A percentile compares a stretch with the other conserved stretches of the same genome.
Conservation (phyloP, 495 filamentous ascomycete species). For the Astrocystis sublimbata region DNA sequence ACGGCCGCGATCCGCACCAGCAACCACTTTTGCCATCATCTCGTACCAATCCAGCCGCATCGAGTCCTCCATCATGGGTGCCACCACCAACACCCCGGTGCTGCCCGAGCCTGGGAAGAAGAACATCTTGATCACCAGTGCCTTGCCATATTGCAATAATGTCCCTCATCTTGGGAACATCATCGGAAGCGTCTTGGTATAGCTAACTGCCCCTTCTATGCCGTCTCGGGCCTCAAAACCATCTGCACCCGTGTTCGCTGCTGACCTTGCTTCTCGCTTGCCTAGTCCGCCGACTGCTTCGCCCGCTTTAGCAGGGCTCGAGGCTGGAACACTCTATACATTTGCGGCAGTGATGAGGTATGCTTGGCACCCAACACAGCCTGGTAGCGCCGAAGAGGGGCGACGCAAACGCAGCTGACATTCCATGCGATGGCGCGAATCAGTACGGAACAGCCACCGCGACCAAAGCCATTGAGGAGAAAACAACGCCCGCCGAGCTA, state of each 20-base stretch:
- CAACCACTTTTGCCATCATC: not conserved
- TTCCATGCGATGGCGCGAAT: not conserved
- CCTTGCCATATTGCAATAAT: constrained; percentile 61
- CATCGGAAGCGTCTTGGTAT: constrained; percentile 75
- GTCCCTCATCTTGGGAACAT: constrained; percentile 95
- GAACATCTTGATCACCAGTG: constrained; percentile 17
- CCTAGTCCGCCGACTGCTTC: constrained; percentile 45
- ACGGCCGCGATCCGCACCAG: not conserved
- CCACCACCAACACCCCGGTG: constrained; percentile 1
- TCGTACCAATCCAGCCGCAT: too few relatives aligned
- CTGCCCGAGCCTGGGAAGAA: constrained; percentile 18
- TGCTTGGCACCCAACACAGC: not conserved
- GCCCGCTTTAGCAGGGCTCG: constrained; percentile 64
- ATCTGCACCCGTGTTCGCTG: not conserved
- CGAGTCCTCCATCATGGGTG: constrained; percentile 5
- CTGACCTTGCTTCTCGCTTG: not conserved
- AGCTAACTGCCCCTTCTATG: not conserved
- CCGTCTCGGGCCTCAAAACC: not conserved
- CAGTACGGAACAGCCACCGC: constrained; percentile 43
- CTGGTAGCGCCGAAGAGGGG: not conserved
- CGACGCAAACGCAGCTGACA: not conserved
- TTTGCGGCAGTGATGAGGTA: constrained; percentile 37
- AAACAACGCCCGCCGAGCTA: constrained; percentile 37
- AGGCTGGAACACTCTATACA: constrained; percentile 3
- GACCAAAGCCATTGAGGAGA: constrained; percentile 40